Conservation (phyloP, 2,329 filamentous ascomycete genomes). For the Diplodia intermedia region DNA sequence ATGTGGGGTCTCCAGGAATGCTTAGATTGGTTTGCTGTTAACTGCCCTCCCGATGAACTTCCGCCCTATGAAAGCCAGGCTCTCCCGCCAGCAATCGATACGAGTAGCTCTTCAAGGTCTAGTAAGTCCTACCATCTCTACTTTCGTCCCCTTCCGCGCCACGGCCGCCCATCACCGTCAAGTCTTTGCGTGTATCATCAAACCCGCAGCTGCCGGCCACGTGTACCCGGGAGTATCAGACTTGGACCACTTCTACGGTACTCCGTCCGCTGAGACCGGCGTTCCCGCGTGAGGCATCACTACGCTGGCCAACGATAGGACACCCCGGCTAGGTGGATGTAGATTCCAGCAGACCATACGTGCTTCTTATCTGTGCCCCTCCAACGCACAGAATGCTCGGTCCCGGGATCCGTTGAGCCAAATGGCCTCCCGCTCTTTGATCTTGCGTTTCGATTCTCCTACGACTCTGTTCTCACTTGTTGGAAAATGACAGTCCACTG, state of each 20-base stretch:
- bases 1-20: slow-evolving; percentile 87
- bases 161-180: neutral
- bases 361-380: neutral
- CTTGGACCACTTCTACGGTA: no score
- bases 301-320: neutral
- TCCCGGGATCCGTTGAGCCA: neutral
- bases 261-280: no score
- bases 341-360: neutral
- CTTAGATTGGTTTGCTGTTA: slow-evolving; percentile 86
- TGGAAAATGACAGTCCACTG: neutral
- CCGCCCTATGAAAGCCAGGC: slow-evolving; percentile 67
- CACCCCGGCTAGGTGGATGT: neutral
- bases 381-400: no score
- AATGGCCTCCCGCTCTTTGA: neutral
- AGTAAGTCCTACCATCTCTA: slow-evolving; percentile 36
- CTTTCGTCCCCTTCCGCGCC: neutral
- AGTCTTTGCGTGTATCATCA: neutral
- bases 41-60: slow-evolving; percentile 72
- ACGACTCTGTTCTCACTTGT: no score
- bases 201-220: neutral
- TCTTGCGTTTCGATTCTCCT: no score
- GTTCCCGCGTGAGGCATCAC: neutral
- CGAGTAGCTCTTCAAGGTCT: slow-evolving; percentile 39
- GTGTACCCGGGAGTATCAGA: neutral
- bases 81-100: slow-evolving; percentile 2